A percentile compares a stretch with the other conserved stretches of the same genome.
Conservation (phyloP, 192 early-diverging fungal genomes). For the Coemansia sp. region DNA sequence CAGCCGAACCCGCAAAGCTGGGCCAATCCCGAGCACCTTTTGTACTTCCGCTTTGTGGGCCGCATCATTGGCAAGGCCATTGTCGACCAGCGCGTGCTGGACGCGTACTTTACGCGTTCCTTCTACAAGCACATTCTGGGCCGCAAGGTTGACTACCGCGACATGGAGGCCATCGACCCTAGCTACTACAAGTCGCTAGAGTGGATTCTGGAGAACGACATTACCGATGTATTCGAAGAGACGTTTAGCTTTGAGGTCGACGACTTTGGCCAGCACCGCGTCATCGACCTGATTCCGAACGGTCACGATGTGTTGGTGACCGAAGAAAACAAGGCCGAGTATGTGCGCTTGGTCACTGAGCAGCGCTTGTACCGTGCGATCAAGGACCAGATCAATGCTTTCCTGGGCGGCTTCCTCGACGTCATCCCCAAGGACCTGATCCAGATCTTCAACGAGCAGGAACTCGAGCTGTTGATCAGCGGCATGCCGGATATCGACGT, state of each 20-base stretch:
- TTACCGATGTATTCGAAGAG: slow-evolving; percentile 90
- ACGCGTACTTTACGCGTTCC: slow-evolving; percentile 96
- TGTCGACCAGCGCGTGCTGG: slow-evolving; percentile 90
- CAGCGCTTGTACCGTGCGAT: slow-evolving; percentile 90
- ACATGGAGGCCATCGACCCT: slow-evolving; percentile 97
- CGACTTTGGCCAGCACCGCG: slow-evolving; percentile 83
- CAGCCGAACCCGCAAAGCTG: slow-evolving; percentile 94
- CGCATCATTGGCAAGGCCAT: slow-evolving; percentile 99
- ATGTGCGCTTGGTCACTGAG: slow-evolving; percentile 90
- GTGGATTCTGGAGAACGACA: slow-evolving; percentile 98
- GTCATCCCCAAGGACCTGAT: slow-evolving; percentile 89
- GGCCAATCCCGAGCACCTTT: slow-evolving; percentile 90
- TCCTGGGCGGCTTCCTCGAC: slow-evolving; percentile 94
- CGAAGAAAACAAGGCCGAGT: slow-evolving; percentile 96
- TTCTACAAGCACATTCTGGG: slow-evolving; percentile 98
- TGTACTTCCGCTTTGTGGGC: slow-evolving; percentile 98
- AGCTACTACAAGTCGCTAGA: slow-evolving; percentile 96
- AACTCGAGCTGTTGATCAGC: slow-evolving; percentile 96
- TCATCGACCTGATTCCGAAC: slow-evolving; percentile 84
- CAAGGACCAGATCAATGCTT: slow-evolving; percentile 90
- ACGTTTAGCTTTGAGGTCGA: slow-evolving; percentile 94
- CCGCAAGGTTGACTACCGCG: slow-evolving; percentile 90
- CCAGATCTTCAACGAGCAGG: slow-evolving; percentile 98
- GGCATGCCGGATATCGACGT: slow-evolving; percentile 99
- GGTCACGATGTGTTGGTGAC: slow-evolving; percentile 89